Conservation (phyloP, 805 yeast species). For the Maudiozyma pseudohumilis region DNA sequence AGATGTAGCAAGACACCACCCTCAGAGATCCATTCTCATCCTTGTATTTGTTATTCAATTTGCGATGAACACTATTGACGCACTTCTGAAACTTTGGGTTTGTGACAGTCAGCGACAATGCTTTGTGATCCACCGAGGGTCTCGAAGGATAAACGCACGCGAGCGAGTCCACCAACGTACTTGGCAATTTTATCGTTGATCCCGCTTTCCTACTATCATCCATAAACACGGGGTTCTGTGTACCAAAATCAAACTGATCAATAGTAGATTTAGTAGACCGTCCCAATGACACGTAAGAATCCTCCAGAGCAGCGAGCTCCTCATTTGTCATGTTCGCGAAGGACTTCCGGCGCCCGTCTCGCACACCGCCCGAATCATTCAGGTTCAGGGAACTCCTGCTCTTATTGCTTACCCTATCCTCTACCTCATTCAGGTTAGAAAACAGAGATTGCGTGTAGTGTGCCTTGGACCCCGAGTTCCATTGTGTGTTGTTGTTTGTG, state of each 20-base stretch:
- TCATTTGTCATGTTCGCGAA: slow-evolving; percentile 28
- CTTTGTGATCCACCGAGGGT: slow-evolving; percentile 24
- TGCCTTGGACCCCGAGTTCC: slow-evolving; percentile 24
- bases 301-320: slow-evolving; percentile 25
- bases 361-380: neutral
- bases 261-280: slow-evolving; percentile 18
- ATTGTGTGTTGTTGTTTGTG: slow-evolving; percentile 24
- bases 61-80: slow-evolving; percentile 7
- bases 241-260: slow-evolving; percentile 25
- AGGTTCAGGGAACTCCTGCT: neutral
- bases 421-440: slow-evolving; percentile 27
- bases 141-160: slow-evolving; percentile 27
- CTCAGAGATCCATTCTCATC: slow-evolving; percentile 23
- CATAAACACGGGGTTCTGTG: slow-evolving; percentile 18
- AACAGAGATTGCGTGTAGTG: slow-evolving; percentile 27
- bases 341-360: slow-evolving; percentile 15
- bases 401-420: slow-evolving; percentile 19
- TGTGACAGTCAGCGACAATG: slow-evolving; percentile 20
- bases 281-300: slow-evolving; percentile 18
- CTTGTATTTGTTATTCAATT: slow-evolving; percentile 6
- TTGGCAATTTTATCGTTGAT: slow-evolving; percentile 3
- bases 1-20: slow-evolving; percentile 47
- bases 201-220: slow-evolving; percentile 4
- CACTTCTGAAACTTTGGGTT: slow-evolving; percentile 12
- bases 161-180: slow-evolving; percentile 14